Evolutionary conservation across 345 rosid species (phyloP), one percentile per base, ranked within the genome.

Genomic region (Angophora floribunda): DNA sequence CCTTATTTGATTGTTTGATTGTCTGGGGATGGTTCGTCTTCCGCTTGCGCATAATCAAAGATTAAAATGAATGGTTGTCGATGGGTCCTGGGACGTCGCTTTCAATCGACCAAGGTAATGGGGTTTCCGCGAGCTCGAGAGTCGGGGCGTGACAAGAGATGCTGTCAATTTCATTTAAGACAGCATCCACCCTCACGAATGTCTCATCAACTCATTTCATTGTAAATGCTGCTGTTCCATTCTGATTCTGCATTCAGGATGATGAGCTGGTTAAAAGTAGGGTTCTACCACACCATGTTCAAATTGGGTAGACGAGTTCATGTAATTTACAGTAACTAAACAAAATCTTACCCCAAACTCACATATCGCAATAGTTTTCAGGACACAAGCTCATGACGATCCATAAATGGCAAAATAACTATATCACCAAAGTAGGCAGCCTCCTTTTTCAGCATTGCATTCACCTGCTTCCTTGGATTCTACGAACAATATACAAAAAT

Each of bases 161-260:
- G 84, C 95, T 90, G 57, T 93, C 95, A 36, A 97, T 95, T 93
- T 98, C 95, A 93, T 93, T 94, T 94, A 97, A 89, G 90, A 97
- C 96, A 36, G 95, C 90, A 52, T 95, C 99, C 65, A 96, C 89
- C 90, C 99, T 93, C 51, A 97, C 94, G 92, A 98, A 97, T 85
- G 98, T 97, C 93, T 95, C 99, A 89, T 98, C 99, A 53, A 97
- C 99, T 91, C 99, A 97, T 94, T 98, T 98, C 98, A 96, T 95
- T 85, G 97, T 92, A 89, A 95, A 95, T 59, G 95, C 93, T 89
- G 96, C 96, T 9, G 98, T 94, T 89, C 93, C 95, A 93, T 97
- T 98, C 89, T 94, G 96, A 90, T 93, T 94, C 99, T 98, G 96
- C 89, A 91, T 22, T 32, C 52, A 11, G 21, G 63, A 44, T 36